phyloP scores from a whole-genome alignment of 2,329 filamentous ascomycete genomes.

The Sclerotinia nivalis region DNA sequence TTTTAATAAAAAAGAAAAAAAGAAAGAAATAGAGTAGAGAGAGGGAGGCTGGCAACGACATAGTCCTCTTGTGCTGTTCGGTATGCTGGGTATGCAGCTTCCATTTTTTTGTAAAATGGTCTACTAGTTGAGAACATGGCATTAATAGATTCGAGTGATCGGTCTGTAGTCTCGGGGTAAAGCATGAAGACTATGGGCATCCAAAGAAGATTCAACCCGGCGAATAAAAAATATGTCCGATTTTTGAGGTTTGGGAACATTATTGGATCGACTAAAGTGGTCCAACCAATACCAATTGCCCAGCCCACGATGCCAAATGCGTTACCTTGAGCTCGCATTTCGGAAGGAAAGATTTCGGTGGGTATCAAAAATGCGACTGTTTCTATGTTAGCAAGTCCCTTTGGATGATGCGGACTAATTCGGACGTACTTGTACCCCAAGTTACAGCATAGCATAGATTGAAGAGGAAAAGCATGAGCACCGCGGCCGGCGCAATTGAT shows the following conservation, averaged over 20 bases:
- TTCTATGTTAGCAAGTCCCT: neutral
- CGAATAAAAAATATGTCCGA: conserved; percentile 54
- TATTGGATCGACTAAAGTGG: conserved; percentile 53
- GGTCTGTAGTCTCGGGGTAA: conserved; percentile 47
- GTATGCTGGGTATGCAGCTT: conserved; percentile 26
- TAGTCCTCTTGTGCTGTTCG: conserved; percentile 3
- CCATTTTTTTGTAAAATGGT: conserved; percentile 42
- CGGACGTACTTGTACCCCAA: conserved; percentile 44
- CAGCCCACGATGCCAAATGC: conserved; percentile 60
- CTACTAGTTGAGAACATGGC: conserved; percentile 51
- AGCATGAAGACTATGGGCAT: conserved; percentile 53
- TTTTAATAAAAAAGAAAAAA: too few species aligned
- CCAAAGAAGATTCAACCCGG: conserved; percentile 52
- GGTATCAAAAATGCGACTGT: conserved; percentile 52
- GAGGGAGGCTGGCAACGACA: neutral
- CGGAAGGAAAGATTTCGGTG: conserved; percentile 57
- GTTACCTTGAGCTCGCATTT: conserved; percentile 59
- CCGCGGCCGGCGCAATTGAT: conserved; percentile 48
- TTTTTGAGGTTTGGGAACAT: conserved; percentile 51
- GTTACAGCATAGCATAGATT: conserved; percentile 54
- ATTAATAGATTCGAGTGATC: conserved; percentile 54
- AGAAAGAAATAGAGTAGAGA: too few species aligned
- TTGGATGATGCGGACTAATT: neutral
- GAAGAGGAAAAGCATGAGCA: conserved; percentile 54
- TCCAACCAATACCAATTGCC: conserved; percentile 58